Percentiles rank a stretch among this genome's conserved stretches.
These are phyloP conservation scores for Powellomyces hirtus DNA, from an alignment of 192 early-diverging fungal species.

Conservation along the genomic window DNA sequence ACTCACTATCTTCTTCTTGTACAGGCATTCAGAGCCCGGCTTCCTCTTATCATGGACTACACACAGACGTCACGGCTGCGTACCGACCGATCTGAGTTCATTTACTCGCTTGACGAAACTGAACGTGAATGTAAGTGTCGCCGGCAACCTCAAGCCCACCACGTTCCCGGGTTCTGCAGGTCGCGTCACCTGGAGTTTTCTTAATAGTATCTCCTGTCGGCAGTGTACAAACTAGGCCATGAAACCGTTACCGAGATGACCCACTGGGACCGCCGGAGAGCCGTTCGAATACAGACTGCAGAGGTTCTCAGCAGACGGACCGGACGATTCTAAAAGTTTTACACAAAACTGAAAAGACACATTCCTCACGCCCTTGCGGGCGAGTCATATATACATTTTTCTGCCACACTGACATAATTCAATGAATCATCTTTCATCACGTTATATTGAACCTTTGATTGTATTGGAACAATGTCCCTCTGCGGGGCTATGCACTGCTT, in stretches of 20 bases:
- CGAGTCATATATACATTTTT: too few relatives aligned
- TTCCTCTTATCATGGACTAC: slow-evolving; percentile 39
- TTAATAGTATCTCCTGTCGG: neutral
- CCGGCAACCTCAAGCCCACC: too few relatives aligned
- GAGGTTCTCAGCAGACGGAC: slow-evolving; percentile 20
- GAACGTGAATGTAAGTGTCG: slow-evolving; percentile 40
- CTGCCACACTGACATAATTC: too few relatives aligned
- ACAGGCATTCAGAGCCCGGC: slow-evolving; percentile 34
- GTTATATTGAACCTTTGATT: too few relatives aligned
- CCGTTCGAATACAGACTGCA: slow-evolving; percentile 33
- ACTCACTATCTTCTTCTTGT: neutral
- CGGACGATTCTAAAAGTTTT: neutral
- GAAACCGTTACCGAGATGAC: slow-evolving; percentile 30
- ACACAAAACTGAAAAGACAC: too few relatives aligned
- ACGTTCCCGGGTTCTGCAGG: neutral
- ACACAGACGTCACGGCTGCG: slow-evolving; percentile 38
- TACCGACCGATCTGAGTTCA: slow-evolving; percentile 37
- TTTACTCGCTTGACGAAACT: slow-evolving; percentile 38
- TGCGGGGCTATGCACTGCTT: too few relatives aligned
- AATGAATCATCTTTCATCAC: too few relatives aligned
- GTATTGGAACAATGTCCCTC: too few relatives aligned
- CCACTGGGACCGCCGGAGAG: slow-evolving; percentile 32
- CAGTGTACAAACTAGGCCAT: slow-evolving; percentile 38
- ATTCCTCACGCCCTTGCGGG: too few relatives aligned
- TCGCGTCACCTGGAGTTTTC: neutral